A percentile compares a stretch with the other conserved stretches of the same genome.
These are phyloP conservation scores for Leucosporidium yakuticum DNA, from an alignment of 768 basidiomycete species.

Conservation along the genomic window DNA sequence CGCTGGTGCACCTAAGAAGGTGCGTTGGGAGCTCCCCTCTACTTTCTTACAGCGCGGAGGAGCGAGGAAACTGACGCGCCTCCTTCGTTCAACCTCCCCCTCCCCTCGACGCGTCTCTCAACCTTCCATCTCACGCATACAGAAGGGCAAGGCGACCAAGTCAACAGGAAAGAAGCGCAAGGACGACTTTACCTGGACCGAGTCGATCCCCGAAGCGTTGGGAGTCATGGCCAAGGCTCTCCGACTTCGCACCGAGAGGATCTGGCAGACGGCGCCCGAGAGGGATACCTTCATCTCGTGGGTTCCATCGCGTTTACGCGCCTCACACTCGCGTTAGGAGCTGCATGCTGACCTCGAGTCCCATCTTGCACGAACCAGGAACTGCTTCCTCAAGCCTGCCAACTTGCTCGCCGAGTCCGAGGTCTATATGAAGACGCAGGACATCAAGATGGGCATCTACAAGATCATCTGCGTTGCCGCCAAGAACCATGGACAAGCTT, in stretches of 20 bases:
- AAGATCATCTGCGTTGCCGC: conserved; percentile 86
- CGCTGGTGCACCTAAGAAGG: conserved; percentile 38
- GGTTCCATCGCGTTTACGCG: conserved; percentile 39
- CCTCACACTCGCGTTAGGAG: background rate
- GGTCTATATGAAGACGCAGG: conserved; percentile 71
- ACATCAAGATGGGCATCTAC: conserved; percentile 69
- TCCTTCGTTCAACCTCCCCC: background rate
- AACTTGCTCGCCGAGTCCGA: conserved; percentile 83
- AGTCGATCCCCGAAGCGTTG: conserved; percentile 67
- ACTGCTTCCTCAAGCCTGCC: conserved; percentile 79
- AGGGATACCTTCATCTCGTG: conserved; percentile 78
- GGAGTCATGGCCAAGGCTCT: conserved; percentile 67
- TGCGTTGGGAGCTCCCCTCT: conserved; percentile 6
- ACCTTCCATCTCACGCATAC: background rate
- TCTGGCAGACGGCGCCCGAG: conserved; percentile 86
- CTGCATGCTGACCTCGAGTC: background rate
- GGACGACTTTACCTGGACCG: conserved; percentile 64
- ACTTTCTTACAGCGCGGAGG: too few species aligned
- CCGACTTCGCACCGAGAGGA: conserved; percentile 60
- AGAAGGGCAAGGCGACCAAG: conserved; percentile 25
- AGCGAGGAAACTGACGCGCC: background rate
- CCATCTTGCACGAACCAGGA: too few species aligned
- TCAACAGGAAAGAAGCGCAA: conserved; percentile 6
- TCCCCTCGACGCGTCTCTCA: background rate
- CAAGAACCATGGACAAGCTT: conserved; percentile 77